A percentile compares a stretch with the other conserved stretches of the same genome.
Conservation (phyloP, 495 filamentous ascomycete species). For the Beverwykella pulmonaria region DNA sequence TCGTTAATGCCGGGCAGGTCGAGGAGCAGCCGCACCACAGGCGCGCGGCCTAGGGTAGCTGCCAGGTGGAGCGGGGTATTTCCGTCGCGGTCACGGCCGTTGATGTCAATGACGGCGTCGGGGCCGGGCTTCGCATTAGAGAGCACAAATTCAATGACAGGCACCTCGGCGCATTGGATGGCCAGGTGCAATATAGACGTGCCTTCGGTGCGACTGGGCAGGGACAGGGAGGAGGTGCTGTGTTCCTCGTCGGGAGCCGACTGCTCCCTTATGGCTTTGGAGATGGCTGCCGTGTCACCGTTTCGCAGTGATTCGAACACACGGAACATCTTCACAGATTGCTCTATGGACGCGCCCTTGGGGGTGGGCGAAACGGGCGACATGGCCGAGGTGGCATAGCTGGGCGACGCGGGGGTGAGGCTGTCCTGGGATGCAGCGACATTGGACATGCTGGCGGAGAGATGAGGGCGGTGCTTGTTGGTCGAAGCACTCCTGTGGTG, state of each 20-base stretch:
- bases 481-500: slow-evolving; percentile 24
- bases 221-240: slow-evolving; percentile 58
- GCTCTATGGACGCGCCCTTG: slow-evolving; percentile 71
- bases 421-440: slow-evolving; percentile 23
- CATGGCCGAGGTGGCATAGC: slow-evolving; percentile 7
- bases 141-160: slow-evolving; percentile 94
- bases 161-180: slow-evolving; percentile 92
- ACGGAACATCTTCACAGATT: slow-evolving; percentile 90
- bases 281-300: slow-evolving; percentile 88
- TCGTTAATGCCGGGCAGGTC: slow-evolving; percentile 83
- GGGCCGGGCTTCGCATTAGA: slow-evolving; percentile 56
- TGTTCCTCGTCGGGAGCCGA: slow-evolving; percentile 49
- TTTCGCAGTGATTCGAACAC: slow-evolving; percentile 89
- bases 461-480: slow-evolving; percentile 44
- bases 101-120: slow-evolving; percentile 71
- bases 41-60: slow-evolving; percentile 73
- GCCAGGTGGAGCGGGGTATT: slow-evolving; percentile 93
- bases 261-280: slow-evolving; percentile 78
- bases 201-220: slow-evolving; percentile 61
- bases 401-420: slow-evolving; percentile 26
- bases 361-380: slow-evolving; percentile 41
- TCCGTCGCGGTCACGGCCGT: slow-evolving; percentile 86
- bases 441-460: slow-evolving; percentile 47
- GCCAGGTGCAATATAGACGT: slow-evolving; percentile 90
- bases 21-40: slow-evolving; percentile 78